Conservation (phyloP, 352 stramenopile species). For the Peronospora tabacina region DNA sequence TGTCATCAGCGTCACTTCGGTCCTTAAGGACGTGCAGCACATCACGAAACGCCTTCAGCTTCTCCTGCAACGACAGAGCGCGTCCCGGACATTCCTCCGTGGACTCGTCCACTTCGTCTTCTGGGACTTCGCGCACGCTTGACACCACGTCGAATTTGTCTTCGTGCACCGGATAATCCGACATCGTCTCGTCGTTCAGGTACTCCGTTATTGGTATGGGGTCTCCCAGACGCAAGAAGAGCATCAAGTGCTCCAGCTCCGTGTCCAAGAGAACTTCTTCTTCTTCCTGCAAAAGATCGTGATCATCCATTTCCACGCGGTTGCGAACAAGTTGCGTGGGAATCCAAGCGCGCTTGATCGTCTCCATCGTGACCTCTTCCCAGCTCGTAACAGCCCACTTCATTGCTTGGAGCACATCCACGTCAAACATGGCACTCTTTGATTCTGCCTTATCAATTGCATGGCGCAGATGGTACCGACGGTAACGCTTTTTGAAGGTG, state of each 20-base stretch:
- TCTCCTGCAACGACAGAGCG: slow-evolving; percentile 63
- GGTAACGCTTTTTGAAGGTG: slow-evolving; percentile 72
- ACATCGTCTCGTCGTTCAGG: slow-evolving; percentile 62
- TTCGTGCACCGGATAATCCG: slow-evolving; percentile 66
- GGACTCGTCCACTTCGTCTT: slow-evolving; percentile 57
- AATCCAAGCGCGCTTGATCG: slow-evolving; percentile 59
- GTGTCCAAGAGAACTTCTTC: slow-evolving; percentile 52
- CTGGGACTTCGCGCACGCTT: slow-evolving; percentile 48
- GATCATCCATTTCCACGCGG: slow-evolving; percentile 37
- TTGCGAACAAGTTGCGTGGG: slow-evolving; percentile 49
- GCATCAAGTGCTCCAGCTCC: slow-evolving; percentile 57
- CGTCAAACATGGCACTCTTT: slow-evolving; percentile 44
- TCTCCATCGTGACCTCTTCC: slow-evolving; percentile 64
- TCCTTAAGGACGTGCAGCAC: slow-evolving; percentile 70
- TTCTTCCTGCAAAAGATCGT: slow-evolving; percentile 49
- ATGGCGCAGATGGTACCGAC: slow-evolving; percentile 58
- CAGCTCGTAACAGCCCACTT: slow-evolving; percentile 64
- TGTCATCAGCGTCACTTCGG: slow-evolving; percentile 53
- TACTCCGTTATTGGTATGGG: slow-evolving; percentile 58
- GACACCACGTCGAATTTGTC: slow-evolving; percentile 82
- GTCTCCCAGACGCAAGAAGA: slow-evolving; percentile 53
- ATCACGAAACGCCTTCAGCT: slow-evolving; percentile 72
- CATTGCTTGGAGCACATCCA: slow-evolving; percentile 72
- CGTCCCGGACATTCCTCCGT: slow-evolving; percentile 30
- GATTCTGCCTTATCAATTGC: slow-evolving; percentile 51